These are phyloP conservation scores for Ascocoryne sarcoides DNA, from an alignment of 2,329 filamentous ascomycete species.

Conservation along the genomic window DNA sequence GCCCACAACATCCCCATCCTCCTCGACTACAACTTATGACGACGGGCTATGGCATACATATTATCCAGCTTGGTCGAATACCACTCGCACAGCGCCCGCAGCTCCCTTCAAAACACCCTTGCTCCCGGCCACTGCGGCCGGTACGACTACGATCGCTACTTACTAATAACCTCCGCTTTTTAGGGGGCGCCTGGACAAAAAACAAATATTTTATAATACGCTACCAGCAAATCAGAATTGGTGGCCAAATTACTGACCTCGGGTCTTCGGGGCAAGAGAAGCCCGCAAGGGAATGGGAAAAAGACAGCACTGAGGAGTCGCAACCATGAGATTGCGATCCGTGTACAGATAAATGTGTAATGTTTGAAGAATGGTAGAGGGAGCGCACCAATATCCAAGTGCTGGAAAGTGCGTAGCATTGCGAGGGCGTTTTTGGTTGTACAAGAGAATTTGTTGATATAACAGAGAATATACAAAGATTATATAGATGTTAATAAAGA, in stretches of 20 bases:
- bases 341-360: neutral
- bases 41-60: constrained; percentile 27
- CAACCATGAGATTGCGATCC: no score
- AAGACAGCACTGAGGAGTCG: no score
- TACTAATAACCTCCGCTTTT: no score
- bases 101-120: constrained; percentile 1
- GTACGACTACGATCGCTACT: neutral
- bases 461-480: constrained; percentile 1
- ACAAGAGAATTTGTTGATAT: neutral
- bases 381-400: constrained; percentile 3
- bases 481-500: constrained; percentile 1
- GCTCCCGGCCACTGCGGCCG: neutral
- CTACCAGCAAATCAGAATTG: no score
- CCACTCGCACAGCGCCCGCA: constrained; percentile 7
- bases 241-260: no score
- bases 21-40: constrained; percentile 17
- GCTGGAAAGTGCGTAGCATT: constrained; percentile 3
- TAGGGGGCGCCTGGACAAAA: no score
- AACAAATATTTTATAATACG: no score
- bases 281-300: no score
- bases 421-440: constrained; percentile 1
- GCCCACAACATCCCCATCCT: constrained; percentile 3
- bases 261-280: no score
- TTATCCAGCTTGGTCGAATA: constrained; percentile 24
- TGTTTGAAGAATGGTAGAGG: neutral